Base-by-base conservation (phyloP, 2,329 filamentous ascomycete species). In the Penicillium hesseltinei region DNA sequence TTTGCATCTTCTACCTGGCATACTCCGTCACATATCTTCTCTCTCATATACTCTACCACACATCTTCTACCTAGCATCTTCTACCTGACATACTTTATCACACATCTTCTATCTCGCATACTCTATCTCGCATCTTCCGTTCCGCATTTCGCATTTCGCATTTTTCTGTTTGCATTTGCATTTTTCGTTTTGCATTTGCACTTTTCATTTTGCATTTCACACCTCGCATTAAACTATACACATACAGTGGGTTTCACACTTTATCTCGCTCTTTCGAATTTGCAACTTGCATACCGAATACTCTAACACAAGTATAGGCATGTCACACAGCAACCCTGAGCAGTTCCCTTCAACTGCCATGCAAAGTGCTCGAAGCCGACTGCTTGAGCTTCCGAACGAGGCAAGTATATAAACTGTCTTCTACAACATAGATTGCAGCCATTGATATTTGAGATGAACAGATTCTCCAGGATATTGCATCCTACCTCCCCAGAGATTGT, bases 391-490 rank as follows among this genome's bases (percentile, higher is more conserved):
- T 11, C 62, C 65, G 0, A 63, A 61, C 11, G 65, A 67, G 59
- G 65, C 62, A 45, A 59, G 53, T 29, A 13, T 11, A 27, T 23
- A 19, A 19, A 9, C 15, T 23, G 9, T 19, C 17, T 27, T 23
- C 7, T 17, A 19, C 5, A n/a, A 23, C 17, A 9, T 49, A 38
- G 21, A 9, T 11, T 23, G 31, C 40, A 33, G n/a, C 15, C 19
- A 36, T 19, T 52, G 17, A 48, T 42, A 39, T 33, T 38, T 29
- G 47, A 4, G 5, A 11, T 21, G 38, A 13, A 43, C 42, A 76
- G 73, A 54, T 75, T 15, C 62, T 74, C 6, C 71, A 75, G 47
- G 11, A 63, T 13, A 71, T 75, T 17, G 70, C 71, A 9, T 64
- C 54, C 44, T 51, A 66, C 11, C 63, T 75, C 4, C 56, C 63